Evolutionary conservation across 306 rosid genomes (phyloP).

Genomic region (Inga leiocalycina): DNA sequence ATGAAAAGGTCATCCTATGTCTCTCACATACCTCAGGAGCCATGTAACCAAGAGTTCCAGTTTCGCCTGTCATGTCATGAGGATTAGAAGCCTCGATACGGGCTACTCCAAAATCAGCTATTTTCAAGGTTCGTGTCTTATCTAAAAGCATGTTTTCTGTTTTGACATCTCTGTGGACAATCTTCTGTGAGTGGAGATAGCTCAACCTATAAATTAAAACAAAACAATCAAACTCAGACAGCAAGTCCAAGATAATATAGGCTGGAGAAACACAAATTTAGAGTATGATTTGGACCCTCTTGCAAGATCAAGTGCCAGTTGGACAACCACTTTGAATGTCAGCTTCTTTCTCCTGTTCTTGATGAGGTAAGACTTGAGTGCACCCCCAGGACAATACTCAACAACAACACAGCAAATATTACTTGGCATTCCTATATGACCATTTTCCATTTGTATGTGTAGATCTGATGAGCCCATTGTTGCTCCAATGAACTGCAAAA

Average conservation of each 20-base stretch:
- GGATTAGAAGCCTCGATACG: conserved; percentile 99
- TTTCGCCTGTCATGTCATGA: conserved; percentile 98
- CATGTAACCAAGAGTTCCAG: conserved; percentile 99
- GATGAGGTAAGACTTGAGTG: conserved; percentile 93
- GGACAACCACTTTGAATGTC: conserved; percentile 96
- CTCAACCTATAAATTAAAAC: conserved; percentile 65
- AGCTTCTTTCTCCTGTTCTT: conserved; percentile 93
- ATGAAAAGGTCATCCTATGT: not conserved
- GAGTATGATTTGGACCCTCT: conserved; percentile 76
- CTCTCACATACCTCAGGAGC: conserved; percentile 86
- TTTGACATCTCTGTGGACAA: conserved; percentile 97
- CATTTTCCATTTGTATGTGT: conserved; percentile 78
- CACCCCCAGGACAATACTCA: conserved; percentile 99
- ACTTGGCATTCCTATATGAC: conserved; percentile 96
- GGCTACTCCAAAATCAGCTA: conserved; percentile 99
- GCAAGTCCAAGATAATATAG: conserved; percentile 20
- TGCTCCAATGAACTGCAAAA: conserved; percentile 91
- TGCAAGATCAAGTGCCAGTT: conserved; percentile 96
- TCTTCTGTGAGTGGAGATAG: conserved; percentile 87
- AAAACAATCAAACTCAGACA: conserved; percentile 28
- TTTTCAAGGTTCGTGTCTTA: conserved; percentile 85
- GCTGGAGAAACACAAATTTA: conserved; percentile 37
- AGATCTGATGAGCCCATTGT: conserved; percentile 89
- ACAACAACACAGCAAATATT: conserved; percentile 92
- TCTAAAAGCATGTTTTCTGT: conserved; percentile 99